Percentiles rank a stretch among this genome's conserved stretches.
These are phyloP conservation scores for Leptographium flavum DNA, from an alignment of 2,329 filamentous ascomycete species.

Conservation along the genomic window DNA sequence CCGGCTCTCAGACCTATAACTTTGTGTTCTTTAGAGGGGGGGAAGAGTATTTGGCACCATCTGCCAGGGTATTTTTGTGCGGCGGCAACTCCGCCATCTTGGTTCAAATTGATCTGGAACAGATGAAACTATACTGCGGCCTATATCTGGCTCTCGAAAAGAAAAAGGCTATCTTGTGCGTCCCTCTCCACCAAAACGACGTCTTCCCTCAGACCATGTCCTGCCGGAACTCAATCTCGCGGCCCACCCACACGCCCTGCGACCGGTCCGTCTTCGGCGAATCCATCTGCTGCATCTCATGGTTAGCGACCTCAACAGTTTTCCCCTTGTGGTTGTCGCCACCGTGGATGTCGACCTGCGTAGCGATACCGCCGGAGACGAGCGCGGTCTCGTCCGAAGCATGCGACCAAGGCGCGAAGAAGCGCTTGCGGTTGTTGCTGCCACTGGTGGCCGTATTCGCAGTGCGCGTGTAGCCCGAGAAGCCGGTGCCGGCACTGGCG, in stretches of 20 bases:
- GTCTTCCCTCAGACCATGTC: background rate
- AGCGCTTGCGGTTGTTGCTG: background rate
- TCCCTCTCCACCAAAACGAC: background rate
- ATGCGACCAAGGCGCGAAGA: constrained; percentile 4
- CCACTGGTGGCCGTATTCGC: background rate
- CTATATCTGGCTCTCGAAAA: too few relatives aligned
- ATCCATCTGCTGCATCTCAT: constrained; percentile 13
- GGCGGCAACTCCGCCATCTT: too few relatives aligned
- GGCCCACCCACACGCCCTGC: constrained; percentile 11
- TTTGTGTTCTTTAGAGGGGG: too few relatives aligned
- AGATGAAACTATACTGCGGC: too few relatives aligned
- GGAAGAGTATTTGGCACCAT: too few relatives aligned
- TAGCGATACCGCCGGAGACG: constrained; percentile 1
- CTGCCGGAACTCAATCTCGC: constrained; percentile 9
- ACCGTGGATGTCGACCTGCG: constrained; percentile 2
- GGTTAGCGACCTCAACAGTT: constrained; percentile 9
- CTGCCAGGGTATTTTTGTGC: too few relatives aligned
- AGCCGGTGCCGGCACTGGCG: background rate
- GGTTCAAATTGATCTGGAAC: too few relatives aligned
- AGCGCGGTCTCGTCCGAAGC: constrained; percentile 3
- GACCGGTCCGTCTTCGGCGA: background rate
- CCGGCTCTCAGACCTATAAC: too few relatives aligned
- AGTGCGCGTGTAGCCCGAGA: background rate
- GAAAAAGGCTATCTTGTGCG: too few relatives aligned
- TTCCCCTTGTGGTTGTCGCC: background rate